Percentiles rank a stretch among this genome's conserved stretches.
These are phyloP conservation scores for Calocybe indica DNA, from an alignment of 768 basidiomycete species.

Conservation along the genomic window DNA sequence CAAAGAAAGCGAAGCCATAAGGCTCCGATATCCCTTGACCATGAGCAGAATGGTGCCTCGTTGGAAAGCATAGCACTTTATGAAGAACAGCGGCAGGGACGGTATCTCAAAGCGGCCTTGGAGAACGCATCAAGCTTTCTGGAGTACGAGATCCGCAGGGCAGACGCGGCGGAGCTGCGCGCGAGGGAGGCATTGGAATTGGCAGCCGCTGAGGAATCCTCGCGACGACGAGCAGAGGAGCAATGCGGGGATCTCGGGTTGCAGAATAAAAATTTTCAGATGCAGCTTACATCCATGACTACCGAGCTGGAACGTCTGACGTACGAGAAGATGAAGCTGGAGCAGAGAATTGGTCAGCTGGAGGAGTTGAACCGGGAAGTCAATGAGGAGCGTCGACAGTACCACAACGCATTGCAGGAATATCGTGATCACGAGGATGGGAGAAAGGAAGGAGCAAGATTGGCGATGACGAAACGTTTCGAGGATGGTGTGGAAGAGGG, in stretches of 20 bases:
- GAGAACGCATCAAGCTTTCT: constrained; percentile 46
- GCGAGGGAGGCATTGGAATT: constrained; percentile 34
- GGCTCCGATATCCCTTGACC: constrained; percentile 31
- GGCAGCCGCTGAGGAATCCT: constrained; percentile 34
- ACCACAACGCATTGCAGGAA: constrained; percentile 36
- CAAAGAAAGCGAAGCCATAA: constrained; percentile 25
- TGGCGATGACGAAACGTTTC: constrained; percentile 38
- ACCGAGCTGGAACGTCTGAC: constrained; percentile 31
- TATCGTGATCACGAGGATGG: constrained; percentile 38
- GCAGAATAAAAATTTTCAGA: constrained; percentile 40
- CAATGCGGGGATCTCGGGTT: constrained; percentile 19
- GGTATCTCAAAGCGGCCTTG: constrained; percentile 47
- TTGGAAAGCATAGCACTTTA: constrained; percentile 35
- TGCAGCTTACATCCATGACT: constrained; percentile 41
- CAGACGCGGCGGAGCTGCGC: constrained; percentile 46
- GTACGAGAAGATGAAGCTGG: constrained; percentile 28
- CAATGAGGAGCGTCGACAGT: constrained; percentile 36
- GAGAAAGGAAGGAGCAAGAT: constrained; percentile 33
- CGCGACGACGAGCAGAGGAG: constrained; percentile 28
- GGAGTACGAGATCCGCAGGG: constrained; percentile 49
- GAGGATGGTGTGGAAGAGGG: constrained; percentile 39
- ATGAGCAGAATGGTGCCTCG: constrained; percentile 30
- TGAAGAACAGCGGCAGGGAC: constrained; percentile 53
- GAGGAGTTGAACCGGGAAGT: constrained; percentile 37
- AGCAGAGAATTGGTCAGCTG: constrained; percentile 29